Evolutionary conservation across 306 rosid species (phyloP).

Genomic region (apple (Malus domestica)): DNA sequence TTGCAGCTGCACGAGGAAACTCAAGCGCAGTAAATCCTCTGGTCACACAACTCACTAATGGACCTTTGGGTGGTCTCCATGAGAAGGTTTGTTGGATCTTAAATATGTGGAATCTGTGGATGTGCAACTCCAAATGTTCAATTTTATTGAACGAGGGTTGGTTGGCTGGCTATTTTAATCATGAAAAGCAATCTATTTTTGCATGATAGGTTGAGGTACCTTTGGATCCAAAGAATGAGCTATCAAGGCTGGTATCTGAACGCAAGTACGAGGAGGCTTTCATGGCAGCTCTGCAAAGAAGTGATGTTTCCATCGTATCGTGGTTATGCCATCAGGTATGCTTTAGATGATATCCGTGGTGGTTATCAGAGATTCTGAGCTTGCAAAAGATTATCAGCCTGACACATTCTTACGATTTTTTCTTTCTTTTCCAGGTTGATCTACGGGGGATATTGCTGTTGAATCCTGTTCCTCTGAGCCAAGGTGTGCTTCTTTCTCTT

Average conservation of each 20-base stretch:
- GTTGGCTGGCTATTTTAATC: not conserved
- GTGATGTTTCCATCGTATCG: constrained; percentile 85
- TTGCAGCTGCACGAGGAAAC: constrained; percentile 64
- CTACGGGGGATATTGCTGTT: constrained; percentile 50
- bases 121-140: not conserved
- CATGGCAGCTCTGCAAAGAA: constrained; percentile 75
- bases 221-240: constrained; percentile 82
- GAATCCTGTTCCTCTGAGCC: constrained; percentile 87
- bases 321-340: constrained; percentile 95
- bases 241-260: constrained; percentile 70
- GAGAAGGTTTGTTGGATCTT: constrained; percentile 59
- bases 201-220: constrained; percentile 73
- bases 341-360: not conserved
- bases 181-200: constrained; percentile 4
- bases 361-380: not conserved
- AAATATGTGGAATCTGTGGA: not conserved
- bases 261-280: constrained; percentile 90
- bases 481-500: constrained; percentile 92
- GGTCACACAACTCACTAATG: constrained; percentile 66
- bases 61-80: constrained; percentile 64
- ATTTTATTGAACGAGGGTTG: not conserved
- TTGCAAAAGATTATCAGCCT: not conserved
- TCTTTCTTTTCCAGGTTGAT: constrained; percentile 56
- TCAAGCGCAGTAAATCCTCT: constrained; percentile 59
- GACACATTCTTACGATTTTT: not conserved